Base-by-base conservation (phyloP, 2,329 filamentous ascomycete species). In the Eutypella sp. region DNA sequence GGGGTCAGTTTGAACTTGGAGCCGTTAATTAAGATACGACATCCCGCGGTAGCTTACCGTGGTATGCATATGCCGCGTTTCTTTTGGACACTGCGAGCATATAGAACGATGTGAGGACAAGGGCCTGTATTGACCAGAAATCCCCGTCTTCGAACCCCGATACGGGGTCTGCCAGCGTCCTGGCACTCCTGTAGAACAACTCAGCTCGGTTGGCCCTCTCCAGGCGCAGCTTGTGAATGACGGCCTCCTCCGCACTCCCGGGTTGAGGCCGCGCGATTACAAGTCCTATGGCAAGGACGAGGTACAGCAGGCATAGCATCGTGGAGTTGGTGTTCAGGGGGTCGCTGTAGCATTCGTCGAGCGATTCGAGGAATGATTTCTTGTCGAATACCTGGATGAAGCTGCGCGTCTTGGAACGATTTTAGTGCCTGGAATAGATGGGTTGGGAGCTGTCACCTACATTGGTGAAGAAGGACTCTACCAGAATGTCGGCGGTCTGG, bases 121-220 rank as follows among this genome's bases (percentile, higher is more conserved):
- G 65, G 2, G 80, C 79, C 56, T 85, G 81, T 40, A 86, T 73
- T 11, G 79, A 79, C 77, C 81, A 84, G 47, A 85, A 76, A 45
- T 82, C 76, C 19, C 75, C 77, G 54, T 84, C 77, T 55, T 84
- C 81, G 40, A 83, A 75, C 0, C 78, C 71, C 3, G 65, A 61
- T 1, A 68, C 60, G 1, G 68, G 65, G 39, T 73, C 67, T 16
- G 66, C 66, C 15, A 84, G 65, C 36, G 67, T 69, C 51, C 76
- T 80, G 5, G 81, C 82, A 50, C 75, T 79, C 15, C 73, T 66
- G 55, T 81, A 86, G 57, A 85, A 84, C 10, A 78, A 63, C 51
- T 85, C 81, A n/a, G 79, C 78, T 51, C 75, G 70, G 50, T 79
- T 74, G 2, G 69, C 59, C 24, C 71, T 65, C 27, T 73, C 70